Conservation (phyloP, 2,329 filamentous ascomycete genomes). For the Nemania abortiva region DNA sequence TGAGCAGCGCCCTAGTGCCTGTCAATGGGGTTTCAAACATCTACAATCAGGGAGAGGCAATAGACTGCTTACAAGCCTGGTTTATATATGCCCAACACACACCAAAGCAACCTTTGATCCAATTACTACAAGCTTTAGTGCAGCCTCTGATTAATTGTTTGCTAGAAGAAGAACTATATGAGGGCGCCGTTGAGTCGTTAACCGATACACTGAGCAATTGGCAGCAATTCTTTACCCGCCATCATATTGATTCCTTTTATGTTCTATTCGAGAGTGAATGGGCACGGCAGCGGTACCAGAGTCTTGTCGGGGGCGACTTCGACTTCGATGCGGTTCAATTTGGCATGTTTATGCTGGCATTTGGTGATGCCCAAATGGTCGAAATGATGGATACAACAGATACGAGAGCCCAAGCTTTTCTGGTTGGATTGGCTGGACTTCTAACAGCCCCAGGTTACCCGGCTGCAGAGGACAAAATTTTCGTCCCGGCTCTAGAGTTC, state of each 20-base stretch:
- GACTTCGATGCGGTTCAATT: slow-evolving; percentile 75
- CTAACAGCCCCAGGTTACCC: slow-evolving; percentile 74
- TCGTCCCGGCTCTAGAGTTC: slow-evolving; percentile 80
- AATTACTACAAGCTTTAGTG: slow-evolving; percentile 70
- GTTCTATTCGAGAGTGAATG: slow-evolving; percentile 71
- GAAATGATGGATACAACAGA: slow-evolving; percentile 67
- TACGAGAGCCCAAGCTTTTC: slow-evolving; percentile 63
- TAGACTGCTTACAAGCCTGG: slow-evolving; percentile 77
- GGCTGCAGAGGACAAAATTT: slow-evolving; percentile 79
- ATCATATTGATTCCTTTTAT: slow-evolving; percentile 69
- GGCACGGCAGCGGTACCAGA: slow-evolving; percentile 67
- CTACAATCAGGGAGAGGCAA: slow-evolving; percentile 64
- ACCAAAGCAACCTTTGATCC: slow-evolving; percentile 67
- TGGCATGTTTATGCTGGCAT: slow-evolving; percentile 74
- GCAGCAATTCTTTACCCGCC: slow-evolving; percentile 69
- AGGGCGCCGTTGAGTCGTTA: slow-evolving; percentile 72
- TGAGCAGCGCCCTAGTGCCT: slow-evolving; percentile 56
- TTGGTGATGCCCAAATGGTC: slow-evolving; percentile 74
- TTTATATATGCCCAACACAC: slow-evolving; percentile 77
- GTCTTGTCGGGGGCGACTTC: slow-evolving; percentile 69
- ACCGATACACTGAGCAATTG: slow-evolving; percentile 74
- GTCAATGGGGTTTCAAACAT: slow-evolving; percentile 42
- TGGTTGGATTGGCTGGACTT: slow-evolving; percentile 72
- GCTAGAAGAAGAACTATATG: slow-evolving; percentile 68
- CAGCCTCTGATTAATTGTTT: slow-evolving; percentile 72